Evolutionary conservation across 1,284 basidiomycete species (phyloP), one percentile per base, ranked within the genome.

Genomic region (Macrocybe sp.): DNA sequence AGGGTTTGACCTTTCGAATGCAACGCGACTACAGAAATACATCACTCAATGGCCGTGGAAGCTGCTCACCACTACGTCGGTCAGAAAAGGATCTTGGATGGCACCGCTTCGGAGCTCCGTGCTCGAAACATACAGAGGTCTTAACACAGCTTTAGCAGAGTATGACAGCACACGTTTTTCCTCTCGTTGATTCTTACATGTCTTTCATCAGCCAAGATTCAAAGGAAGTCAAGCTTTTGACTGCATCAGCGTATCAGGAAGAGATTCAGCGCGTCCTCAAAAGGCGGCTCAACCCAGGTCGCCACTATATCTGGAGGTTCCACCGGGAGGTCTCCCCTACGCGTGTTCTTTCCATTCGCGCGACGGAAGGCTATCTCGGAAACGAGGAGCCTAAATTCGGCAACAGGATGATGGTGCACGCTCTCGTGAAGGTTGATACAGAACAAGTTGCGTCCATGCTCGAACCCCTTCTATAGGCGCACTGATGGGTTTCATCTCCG

Each of bases 401-500:
- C 0, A 80, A 76, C 52, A 72, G 81, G 38, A 67, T 82, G 12
- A 67, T 78, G 47, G 66, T 81, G 1, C 85, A 89, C 52, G 83
- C 78, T 1, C 69, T 88, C 11, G 72, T 87, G 50, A 77, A 75
- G 48, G 81, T 89, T 51, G 82, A 89, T 52, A 84, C 82, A 0
- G 70, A 75, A 46, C 87, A 89, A 71, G 84, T 80, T 35, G 45
- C 78, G 57, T 6, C 36, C 12, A 12, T 16, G 52, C 8, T 37
- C 37, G n/a, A 34, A 16, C 38, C 4, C 32, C 14, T 14, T 22
- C 9, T 14, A 28, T 31, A 12, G 8, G 14, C 7, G n/a, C 42
- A 39, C n/a, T 42, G 6, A 35, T 14, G 28, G 32, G 14, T 42
- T 7, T 12, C 11, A 14, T 14, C 14, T 14, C 14, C 14, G 14